A percentile compares a stretch with the other conserved stretches of the same genome.
phyloP scores from a whole-genome alignment of 2,329 filamentous ascomycete species.

The Trichoderma aggressivum region DNA sequence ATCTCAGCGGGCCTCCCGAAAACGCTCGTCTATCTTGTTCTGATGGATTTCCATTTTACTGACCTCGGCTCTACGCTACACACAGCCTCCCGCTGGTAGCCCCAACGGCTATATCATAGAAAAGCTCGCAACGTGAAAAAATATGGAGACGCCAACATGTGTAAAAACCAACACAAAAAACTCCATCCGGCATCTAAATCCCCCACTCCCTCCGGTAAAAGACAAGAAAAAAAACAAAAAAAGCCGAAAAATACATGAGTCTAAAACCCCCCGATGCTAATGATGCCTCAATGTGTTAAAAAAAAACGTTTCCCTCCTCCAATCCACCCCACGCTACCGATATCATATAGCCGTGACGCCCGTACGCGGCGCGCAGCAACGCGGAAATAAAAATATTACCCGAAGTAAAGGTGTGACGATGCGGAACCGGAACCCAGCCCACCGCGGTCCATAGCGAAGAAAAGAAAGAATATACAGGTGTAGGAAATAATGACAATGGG shows the following conservation, averaged over 20 bases:
- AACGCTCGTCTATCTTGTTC: background rate
- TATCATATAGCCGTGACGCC: slow-evolving; percentile 1
- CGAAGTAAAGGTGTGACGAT: background rate
- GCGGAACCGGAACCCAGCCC: slow-evolving; percentile 13
- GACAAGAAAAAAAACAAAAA: background rate
- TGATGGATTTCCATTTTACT: background rate
- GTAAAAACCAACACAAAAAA: background rate
- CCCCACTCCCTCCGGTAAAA: background rate
- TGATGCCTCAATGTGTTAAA: slow-evolving; percentile 4
- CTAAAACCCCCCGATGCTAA: slow-evolving; percentile 14
- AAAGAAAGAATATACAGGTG: slow-evolving; percentile 4
- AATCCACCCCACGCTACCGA: background rate
- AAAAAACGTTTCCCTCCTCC: background rate
- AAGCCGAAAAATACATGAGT: slow-evolving; percentile 16
- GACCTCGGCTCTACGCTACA: slow-evolving; percentile 5
- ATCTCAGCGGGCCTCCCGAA: background rate
- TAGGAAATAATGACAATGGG: background rate
- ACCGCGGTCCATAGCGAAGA: background rate
- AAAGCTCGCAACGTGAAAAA: background rate
- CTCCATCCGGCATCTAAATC: slow-evolving; percentile 13
- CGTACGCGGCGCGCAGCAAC: background rate
- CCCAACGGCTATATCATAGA: slow-evolving; percentile 6
- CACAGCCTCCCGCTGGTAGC: background rate
- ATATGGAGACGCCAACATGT: background rate
- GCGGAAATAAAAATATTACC: background rate